phyloP scores from a whole-genome alignment of 306 rosid species.

The Cucumis melo region DNA sequence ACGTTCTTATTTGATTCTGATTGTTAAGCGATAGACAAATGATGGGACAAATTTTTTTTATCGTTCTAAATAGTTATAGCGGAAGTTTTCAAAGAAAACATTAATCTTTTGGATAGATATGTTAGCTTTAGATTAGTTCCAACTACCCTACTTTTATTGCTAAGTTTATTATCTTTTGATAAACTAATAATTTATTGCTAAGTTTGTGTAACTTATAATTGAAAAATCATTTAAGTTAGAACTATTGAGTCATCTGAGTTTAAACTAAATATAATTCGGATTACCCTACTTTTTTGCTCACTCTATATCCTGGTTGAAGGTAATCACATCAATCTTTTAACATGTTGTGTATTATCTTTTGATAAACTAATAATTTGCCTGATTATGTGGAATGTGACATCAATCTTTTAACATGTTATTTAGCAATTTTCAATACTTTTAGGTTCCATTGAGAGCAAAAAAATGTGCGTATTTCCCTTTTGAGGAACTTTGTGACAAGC shows the following conservation, averaged over 20 bases:
- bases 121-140: too few relatives aligned
- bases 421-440: conserved; percentile 2
- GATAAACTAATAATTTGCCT: neutral
- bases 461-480: conserved; percentile 78
- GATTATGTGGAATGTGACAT: neutral
- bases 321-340: neutral
- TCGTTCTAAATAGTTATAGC: too few relatives aligned
- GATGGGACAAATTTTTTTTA: too few relatives aligned
- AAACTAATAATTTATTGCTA: too few relatives aligned
- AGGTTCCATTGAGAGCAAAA: conserved; percentile 80
- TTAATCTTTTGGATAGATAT: too few relatives aligned
- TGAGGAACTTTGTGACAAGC: too few relatives aligned
- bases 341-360: neutral
- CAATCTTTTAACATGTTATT: conserved; percentile 22
- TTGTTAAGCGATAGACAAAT: too few relatives aligned
- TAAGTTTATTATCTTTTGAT: too few relatives aligned
- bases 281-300: neutral
- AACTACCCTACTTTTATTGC: too few relatives aligned
- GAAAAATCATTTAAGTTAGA: neutral
- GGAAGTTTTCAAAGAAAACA: too few relatives aligned
- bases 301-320: neutral
- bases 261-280: neutral
- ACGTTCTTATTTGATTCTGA: too few relatives aligned
- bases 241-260: neutral
- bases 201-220: neutral